Percentiles rank a stretch among this genome's conserved stretches.
Conservation (phyloP, 305 asterid species). For the Andrographis paniculata region DNA sequence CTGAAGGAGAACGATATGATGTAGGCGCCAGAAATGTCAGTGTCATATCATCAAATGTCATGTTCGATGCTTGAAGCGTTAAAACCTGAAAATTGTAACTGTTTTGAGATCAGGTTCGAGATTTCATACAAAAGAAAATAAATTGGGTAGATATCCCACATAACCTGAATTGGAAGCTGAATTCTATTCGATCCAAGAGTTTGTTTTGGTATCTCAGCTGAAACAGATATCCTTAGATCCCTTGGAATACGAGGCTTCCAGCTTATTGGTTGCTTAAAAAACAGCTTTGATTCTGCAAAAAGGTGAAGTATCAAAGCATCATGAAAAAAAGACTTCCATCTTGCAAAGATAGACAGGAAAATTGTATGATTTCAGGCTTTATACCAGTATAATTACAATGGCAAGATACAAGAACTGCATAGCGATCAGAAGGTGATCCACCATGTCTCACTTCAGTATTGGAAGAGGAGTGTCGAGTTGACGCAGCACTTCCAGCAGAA, state of each 20-base stretch:
- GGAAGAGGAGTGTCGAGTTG: conserved; percentile 39
- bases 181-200: conserved; percentile 63
- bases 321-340: conserved; percentile 11
- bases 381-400: conserved; percentile 94
- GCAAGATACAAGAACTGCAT: conserved; percentile 91
- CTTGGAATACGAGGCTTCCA: conserved; percentile 86
- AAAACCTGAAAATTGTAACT: conserved; percentile 59
- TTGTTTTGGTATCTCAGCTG: conserved; percentile 83
- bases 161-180: conserved; percentile 90
- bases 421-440: conserved; percentile 49
- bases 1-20: conserved; percentile 85
- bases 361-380: conserved; percentile 7
- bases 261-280: conserved; percentile 83
- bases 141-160: conserved; percentile 17
- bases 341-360: conserved; percentile 8
- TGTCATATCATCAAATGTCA: conserved; percentile 81
- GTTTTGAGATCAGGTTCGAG: conserved; percentile 17
- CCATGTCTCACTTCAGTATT: conserved; percentile 38
- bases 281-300: conserved; percentile 78
- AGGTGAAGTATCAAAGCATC: conserved; percentile 16
- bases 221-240: conserved; percentile 92
- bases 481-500: conserved; percentile 42
- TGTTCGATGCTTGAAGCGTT: conserved; percentile 92
- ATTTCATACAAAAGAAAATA: conserved; percentile 15
- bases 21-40: conserved; percentile 94